Conservation (phyloP, 2,329 filamentous ascomycete species). For the Microdochium bolleyi region DNA sequence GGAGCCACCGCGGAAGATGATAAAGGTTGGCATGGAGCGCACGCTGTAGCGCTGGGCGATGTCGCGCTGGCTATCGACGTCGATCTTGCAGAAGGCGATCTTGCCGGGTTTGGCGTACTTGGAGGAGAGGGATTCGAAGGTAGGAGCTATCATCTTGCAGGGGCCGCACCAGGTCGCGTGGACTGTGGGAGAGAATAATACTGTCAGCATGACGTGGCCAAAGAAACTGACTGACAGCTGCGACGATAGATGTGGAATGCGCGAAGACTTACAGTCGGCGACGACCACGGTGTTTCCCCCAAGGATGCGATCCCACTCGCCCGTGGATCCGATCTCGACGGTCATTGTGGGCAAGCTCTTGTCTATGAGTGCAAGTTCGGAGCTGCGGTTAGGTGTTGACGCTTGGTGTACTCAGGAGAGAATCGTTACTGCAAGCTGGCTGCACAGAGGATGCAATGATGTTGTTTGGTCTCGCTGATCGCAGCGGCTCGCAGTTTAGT, state of each 20-base stretch:
- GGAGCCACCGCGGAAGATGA: conserved; percentile 73
- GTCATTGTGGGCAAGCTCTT: conserved; percentile 33
- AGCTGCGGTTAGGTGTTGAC: not conserved
- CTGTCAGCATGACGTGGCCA: not conserved
- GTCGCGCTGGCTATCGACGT: conserved; percentile 75
- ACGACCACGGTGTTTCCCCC: conserved; percentile 72
- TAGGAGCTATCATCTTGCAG: conserved; percentile 85
- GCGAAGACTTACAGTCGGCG: conserved; percentile 63
- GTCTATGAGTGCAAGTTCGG: conserved; percentile 5
- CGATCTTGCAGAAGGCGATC: conserved; percentile 86
- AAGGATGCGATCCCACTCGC: conserved; percentile 67
- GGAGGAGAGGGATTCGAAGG: conserved; percentile 75
- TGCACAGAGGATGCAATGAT: no score
- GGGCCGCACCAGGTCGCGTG: conserved; percentile 94
- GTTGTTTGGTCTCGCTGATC: no score
- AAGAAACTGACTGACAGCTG: no score
- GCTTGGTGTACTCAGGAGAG: no score
- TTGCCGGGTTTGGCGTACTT: conserved; percentile 74
- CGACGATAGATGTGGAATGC: no score
- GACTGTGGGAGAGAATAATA: conserved; percentile 44
- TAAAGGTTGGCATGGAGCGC: conserved; percentile 87
- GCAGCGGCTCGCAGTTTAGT: no score
- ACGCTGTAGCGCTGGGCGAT: conserved; percentile 73
- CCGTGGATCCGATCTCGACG: conserved; percentile 53
- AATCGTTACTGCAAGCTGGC: not conserved